phyloP scores from a whole-genome alignment of 139 green algal species.

The Trebouxia sp. region DNA sequence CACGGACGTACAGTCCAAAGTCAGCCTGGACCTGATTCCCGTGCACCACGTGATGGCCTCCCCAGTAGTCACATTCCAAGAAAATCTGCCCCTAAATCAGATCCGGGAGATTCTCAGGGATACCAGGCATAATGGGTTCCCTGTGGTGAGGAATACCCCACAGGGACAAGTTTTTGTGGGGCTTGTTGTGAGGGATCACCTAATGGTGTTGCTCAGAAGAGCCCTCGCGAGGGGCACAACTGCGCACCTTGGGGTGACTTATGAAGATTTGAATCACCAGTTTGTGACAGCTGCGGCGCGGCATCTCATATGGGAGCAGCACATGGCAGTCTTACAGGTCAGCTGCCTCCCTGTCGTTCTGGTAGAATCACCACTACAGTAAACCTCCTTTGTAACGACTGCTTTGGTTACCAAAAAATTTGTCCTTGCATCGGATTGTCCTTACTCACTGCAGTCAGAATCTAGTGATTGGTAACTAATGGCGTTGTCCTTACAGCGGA shows the following conservation, averaged over 20 bases:
- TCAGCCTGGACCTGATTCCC: slow-evolving; percentile 65
- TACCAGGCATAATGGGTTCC: slow-evolving; percentile 69
- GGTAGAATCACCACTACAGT: no score
- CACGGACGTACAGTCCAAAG: slow-evolving; percentile 30
- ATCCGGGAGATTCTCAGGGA: slow-evolving; percentile 59
- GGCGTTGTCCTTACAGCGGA: no score
- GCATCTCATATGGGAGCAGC: slow-evolving; percentile 48
- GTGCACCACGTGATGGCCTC: slow-evolving; percentile 63
- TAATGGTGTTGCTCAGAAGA: slow-evolving; percentile 77
- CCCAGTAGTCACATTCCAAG: slow-evolving; percentile 68
- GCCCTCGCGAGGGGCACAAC: slow-evolving; percentile 41
- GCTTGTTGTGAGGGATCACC: slow-evolving; percentile 72
- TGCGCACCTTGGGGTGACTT: slow-evolving; percentile 48
- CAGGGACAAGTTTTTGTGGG: slow-evolving; percentile 70
- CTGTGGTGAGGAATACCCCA: slow-evolving; percentile 57
- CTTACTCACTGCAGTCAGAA: no score
- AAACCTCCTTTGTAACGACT: no score
- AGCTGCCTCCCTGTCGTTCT: no score
- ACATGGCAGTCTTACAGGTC: slow-evolving; percentile 67
- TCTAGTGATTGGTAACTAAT: no score
- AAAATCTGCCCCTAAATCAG: slow-evolving; percentile 53
- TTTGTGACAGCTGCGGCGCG: slow-evolving; percentile 43
- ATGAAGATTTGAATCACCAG: slow-evolving; percentile 50
- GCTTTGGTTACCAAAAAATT: no score
- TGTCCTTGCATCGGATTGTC: no score